These are phyloP conservation scores for Blastobotrys chiropterorum DNA, from an alignment of 805 yeast species.

Conservation along the genomic window DNA sequence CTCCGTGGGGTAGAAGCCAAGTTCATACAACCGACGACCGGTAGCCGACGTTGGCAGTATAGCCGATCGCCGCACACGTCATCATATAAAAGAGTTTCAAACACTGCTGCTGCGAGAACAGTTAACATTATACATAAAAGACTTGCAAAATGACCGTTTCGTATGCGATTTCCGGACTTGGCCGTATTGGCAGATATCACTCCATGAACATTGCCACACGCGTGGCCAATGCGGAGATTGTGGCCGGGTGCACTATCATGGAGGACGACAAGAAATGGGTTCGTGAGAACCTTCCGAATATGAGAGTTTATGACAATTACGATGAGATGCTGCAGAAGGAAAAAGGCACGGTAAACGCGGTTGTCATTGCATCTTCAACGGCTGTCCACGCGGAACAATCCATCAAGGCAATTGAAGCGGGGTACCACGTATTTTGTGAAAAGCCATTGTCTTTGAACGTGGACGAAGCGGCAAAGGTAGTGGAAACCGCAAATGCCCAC, in stretches of 20 bases:
- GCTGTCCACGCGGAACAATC: constrained; percentile 15
- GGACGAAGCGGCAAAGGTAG: constrained; percentile 13
- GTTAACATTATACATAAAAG: too few relatives aligned
- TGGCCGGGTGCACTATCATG: constrained; percentile 19
- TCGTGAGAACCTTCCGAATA: constrained; percentile 13
- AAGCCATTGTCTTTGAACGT: constrained; percentile 12
- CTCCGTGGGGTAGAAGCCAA: too few relatives aligned
- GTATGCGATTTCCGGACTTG: constrained; percentile 17
- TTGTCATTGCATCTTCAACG: constrained; percentile 15
- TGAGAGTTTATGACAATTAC: constrained; percentile 13
- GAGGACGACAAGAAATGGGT: constrained; percentile 18
- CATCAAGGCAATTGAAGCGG: constrained; percentile 13
- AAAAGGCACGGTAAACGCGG: constrained; percentile 14
- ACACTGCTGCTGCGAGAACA: too few relatives aligned
- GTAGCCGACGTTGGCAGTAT: too few relatives aligned
- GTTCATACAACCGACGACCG: too few relatives aligned
- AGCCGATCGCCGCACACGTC: neutral
- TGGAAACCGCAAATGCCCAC: constrained; percentile 10
- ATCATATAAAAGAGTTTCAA: too few relatives aligned
- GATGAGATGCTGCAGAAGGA: constrained; percentile 12
- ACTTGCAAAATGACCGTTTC: constrained; percentile 13
- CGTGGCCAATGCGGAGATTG: constrained; percentile 14
- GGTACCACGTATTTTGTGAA: constrained; percentile 19
- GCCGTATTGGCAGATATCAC: constrained; percentile 16
- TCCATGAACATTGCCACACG: constrained; percentile 10